Evolutionary conservation across 768 basidiomycete genomes (phyloP).

Genomic region (Mycena galopus): DNA sequence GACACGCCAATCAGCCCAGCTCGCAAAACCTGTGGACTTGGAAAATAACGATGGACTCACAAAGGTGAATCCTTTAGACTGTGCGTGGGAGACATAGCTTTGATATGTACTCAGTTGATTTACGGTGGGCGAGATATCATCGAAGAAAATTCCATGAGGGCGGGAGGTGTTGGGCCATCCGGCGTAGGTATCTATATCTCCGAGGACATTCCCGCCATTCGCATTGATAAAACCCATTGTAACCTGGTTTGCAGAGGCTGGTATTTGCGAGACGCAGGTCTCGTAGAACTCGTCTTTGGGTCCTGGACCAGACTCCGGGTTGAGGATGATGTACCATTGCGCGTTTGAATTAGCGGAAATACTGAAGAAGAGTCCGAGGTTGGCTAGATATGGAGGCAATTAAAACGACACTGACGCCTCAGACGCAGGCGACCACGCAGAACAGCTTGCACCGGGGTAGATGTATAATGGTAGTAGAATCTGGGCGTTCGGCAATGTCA

Average conservation of each 20-base stretch:
- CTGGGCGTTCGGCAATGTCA: not conserved
- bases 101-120: conserved; percentile 1
- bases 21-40: not conserved
- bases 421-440: conserved; percentile 24
- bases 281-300: not conserved
- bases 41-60: conserved; percentile 1
- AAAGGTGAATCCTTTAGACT: conserved; percentile 21
- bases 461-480: conserved; percentile 27
- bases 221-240: conserved; percentile 21
- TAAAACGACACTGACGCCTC: conserved; percentile 5
- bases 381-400: not conserved
- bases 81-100: conserved; percentile 22
- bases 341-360: conserved; percentile 13
- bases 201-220: not conserved
- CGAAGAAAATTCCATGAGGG: conserved; percentile 27
- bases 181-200: conserved; percentile 30
- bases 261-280: not conserved
- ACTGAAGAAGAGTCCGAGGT: not conserved
- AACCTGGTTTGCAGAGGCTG: conserved; percentile 5
- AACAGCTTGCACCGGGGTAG: conserved; percentile 14
- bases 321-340: conserved; percentile 15
- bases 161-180: conserved; percentile 21
- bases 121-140: not conserved
- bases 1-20: not conserved
- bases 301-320: conserved; percentile 27